Evolutionary conservation across 148 eudicot genomes (phyloP).

Genomic region (Rhododendron williamsianum): DNA sequence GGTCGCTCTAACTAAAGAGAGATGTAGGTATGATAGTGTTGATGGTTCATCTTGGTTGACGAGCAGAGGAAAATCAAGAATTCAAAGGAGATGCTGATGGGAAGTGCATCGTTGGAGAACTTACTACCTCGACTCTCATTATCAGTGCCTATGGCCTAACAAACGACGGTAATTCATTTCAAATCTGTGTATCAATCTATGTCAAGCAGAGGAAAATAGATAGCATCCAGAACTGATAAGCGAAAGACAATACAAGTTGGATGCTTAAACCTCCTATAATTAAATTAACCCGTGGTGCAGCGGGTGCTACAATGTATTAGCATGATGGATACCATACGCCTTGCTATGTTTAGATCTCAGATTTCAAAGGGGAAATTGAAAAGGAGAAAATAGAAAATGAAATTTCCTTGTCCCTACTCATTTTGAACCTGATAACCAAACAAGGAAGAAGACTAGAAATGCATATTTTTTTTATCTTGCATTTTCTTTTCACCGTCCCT

Average conservation of each 20-base stretch:
- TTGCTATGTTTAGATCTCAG: not conserved
- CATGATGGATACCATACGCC: not conserved
- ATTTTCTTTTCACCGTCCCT: not conserved
- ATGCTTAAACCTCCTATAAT: not conserved
- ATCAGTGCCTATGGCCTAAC: constrained; percentile 45
- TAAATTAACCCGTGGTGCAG: not conserved
- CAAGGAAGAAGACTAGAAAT: not conserved
- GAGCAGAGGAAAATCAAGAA: constrained; percentile 55
- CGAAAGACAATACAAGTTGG: not conserved
- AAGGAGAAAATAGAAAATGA: not conserved
- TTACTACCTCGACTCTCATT: constrained; percentile 28
- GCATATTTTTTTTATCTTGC: not conserved
- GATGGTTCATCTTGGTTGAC: not conserved
- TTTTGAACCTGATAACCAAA: not conserved
- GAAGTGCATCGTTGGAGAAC: constrained; percentile 31
- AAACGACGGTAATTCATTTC: constrained; percentile 39
- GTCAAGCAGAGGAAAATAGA: not conserved
- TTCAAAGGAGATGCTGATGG: constrained; percentile 32
- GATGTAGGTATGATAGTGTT: not conserved
- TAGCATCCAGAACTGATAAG: not conserved
- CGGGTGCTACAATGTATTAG: not conserved
- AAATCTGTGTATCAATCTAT: not conserved
- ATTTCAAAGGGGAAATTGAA: not conserved
- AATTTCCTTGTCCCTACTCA: not conserved
- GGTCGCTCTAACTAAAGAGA: not conserved